phyloP scores from a whole-genome alignment of 139 green algal genomes.

The Chlamydomonas applanata region DNA sequence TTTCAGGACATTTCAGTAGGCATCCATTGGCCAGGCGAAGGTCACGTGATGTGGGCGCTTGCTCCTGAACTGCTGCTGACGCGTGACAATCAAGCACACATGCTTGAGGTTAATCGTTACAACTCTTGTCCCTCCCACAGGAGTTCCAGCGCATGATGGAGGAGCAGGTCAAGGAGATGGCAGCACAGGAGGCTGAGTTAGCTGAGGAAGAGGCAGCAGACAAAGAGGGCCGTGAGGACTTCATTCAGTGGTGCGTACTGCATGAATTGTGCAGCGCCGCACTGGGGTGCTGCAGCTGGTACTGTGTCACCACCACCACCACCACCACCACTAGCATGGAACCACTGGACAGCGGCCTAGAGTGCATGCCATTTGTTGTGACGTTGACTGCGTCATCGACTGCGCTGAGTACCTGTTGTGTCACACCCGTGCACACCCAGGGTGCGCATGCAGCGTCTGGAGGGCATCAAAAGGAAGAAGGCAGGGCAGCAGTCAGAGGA shows the following conservation, averaged over 20 bases:
- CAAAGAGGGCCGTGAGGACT: conserved; percentile 45
- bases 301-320: background rate
- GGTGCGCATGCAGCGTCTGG: conserved; percentile 1
- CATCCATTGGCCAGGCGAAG: background rate
- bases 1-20: too few relatives aligned
- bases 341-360: background rate
- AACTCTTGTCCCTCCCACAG: conserved; percentile 11
- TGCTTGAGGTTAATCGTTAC: background rate
- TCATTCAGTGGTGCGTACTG: conserved; percentile 43
- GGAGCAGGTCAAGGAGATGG: conserved; percentile 47
- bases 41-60: background rate
- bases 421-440: too few relatives aligned
- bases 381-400: too few relatives aligned
- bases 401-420: too few relatives aligned
- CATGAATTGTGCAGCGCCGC: background rate
- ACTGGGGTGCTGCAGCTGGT: background rate
- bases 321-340: background rate
- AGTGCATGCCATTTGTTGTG: too few relatives aligned
- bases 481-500: background rate
- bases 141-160: conserved; percentile 46
- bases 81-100: background rate
- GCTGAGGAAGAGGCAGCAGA: conserved; percentile 47
- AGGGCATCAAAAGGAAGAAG: background rate
- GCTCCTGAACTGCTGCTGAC: background rate
- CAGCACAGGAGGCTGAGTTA: conserved; percentile 42